Evolutionary conservation across 1,284 basidiomycete species (phyloP).

Genomic region (Cryptococcus jaspeensis): DNA sequence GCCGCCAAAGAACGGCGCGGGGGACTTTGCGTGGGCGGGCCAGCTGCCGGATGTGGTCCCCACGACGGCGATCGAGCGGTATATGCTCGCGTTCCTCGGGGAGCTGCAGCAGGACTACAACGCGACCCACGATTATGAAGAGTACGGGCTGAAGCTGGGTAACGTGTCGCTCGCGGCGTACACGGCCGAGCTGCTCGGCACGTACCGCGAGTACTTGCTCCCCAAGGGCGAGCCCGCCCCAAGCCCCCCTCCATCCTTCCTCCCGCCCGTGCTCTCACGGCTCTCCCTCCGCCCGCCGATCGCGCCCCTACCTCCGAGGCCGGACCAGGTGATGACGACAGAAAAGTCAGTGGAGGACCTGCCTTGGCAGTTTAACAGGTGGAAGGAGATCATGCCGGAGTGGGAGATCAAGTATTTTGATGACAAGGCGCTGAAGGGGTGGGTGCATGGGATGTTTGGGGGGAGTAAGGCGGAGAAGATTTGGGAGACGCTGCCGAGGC

Average conservation of each 20-base stretch:
- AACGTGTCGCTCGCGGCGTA: conserved; percentile 27
- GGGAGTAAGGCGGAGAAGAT: conserved; percentile 27
- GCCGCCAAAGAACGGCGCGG: neutral
- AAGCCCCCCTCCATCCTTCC: conserved; percentile 14
- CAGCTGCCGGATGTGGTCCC: conserved; percentile 20
- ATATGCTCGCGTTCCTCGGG: conserved; percentile 25
- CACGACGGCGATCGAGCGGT: conserved; percentile 18
- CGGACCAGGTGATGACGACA: conserved; percentile 36
- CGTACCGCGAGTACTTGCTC: conserved; percentile 25
- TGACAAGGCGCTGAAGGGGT: conserved; percentile 29
- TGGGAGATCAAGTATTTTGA: conserved; percentile 36
- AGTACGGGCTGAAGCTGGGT: conserved; percentile 32
- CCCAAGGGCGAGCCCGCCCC: conserved; percentile 7
- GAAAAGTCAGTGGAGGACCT: conserved; percentile 31
- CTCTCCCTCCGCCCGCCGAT: conserved; percentile 31
- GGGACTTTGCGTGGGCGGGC: conserved; percentile 14
- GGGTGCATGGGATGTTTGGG: conserved; percentile 35
- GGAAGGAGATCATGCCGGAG: conserved; percentile 39
- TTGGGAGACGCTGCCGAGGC: conserved; percentile 32
- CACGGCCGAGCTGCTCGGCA: conserved; percentile 23
- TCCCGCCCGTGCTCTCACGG: conserved; percentile 24
- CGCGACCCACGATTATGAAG: conserved; percentile 21
- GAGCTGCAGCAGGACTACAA: conserved; percentile 22
- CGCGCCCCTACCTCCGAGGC: conserved; percentile 23
- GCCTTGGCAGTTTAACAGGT: conserved; percentile 32